These are phyloP conservation scores for Fusarium sp. DNA, from an alignment of 2,329 filamentous ascomycete genomes.

Conservation along the genomic window DNA sequence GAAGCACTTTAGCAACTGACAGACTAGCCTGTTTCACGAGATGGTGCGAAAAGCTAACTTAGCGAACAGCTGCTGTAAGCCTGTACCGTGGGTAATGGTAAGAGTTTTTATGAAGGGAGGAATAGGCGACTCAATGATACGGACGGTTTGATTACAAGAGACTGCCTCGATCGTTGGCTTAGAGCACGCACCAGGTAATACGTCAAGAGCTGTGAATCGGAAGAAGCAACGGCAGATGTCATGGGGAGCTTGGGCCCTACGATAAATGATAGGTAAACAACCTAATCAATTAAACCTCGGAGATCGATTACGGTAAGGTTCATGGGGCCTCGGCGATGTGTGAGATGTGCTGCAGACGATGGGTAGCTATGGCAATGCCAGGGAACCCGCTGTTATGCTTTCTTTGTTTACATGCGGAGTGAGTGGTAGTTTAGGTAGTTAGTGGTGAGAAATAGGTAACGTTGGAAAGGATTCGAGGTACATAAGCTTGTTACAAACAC, in stretches of 20 bases:
- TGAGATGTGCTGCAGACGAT: conserved; percentile 6
- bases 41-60: conserved; percentile 44
- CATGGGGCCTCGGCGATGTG: conserved; percentile 2
- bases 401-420: conserved; percentile 29
- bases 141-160: conserved; percentile 34
- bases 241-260: conserved; percentile 10
- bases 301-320: conserved; percentile 4
- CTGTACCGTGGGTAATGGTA: conserved; percentile 5
- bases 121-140: conserved; percentile 37
- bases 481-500: conserved; percentile 13
- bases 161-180: conserved; percentile 36
- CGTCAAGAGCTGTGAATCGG: conserved; percentile 2
- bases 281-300: conserved; percentile 1
- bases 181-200: conserved; percentile 9
- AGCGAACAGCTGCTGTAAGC: conserved; percentile 11
- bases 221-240: conserved; percentile 6
- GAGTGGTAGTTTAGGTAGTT: conserved; percentile 9
- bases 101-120: conserved; percentile 31
- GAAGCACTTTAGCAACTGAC: conserved; percentile 1
- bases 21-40: background rate
- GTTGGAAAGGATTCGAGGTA: conserved; percentile 9
- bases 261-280: background rate
- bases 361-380: conserved; percentile 18
- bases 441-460: conserved; percentile 5
- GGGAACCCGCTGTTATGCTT: conserved; percentile 22